These are phyloP conservation scores for Fusarium sp. DNA, from an alignment of 2,329 filamentous ascomycete genomes.

Conservation along the genomic window DNA sequence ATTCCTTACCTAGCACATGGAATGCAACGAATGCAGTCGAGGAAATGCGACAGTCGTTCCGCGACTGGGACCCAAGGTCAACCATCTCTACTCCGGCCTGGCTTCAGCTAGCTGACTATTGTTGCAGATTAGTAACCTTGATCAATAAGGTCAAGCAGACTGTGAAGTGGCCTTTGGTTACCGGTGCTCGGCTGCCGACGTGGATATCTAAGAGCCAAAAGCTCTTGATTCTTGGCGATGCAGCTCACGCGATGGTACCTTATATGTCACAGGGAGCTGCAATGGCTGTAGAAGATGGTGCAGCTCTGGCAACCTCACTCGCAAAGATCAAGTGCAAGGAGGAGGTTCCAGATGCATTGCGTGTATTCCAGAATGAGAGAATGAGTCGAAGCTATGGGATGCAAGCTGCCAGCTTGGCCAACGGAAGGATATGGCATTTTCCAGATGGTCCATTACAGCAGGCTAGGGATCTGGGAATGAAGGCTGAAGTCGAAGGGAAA, in stretches of 20 bases:
- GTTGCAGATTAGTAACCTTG: background rate
- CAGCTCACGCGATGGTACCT: conserved; percentile 11
- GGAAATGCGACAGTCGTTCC: conserved; percentile 4
- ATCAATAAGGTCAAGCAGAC: conserved; percentile 8
- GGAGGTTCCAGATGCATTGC: background rate
- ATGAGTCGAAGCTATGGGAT: conserved; percentile 16
- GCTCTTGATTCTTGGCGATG: background rate
- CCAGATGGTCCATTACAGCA: background rate
- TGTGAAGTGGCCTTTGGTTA: background rate
- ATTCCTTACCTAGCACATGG: background rate
- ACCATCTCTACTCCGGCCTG: rapidly evolving
- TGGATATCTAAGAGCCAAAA: conserved; percentile 11
- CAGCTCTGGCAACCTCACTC: background rate
- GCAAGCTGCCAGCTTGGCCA: conserved; percentile 6
- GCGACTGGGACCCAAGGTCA: conserved; percentile 5
- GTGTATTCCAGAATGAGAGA: background rate
- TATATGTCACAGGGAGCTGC: conserved; percentile 20
- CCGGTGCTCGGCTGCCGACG: background rate
- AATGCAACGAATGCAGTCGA: background rate
- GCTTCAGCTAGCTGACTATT: rapidly evolving
- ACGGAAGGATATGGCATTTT: conserved; percentile 8
- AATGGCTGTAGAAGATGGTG: conserved; percentile 15
- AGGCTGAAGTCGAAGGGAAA: background rate
- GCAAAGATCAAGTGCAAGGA: background rate
- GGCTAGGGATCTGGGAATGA: conserved; percentile 11